Base-by-base conservation (phyloP, 2,329 filamentous ascomycete species). In the Corinectria fuckeliana region DNA sequence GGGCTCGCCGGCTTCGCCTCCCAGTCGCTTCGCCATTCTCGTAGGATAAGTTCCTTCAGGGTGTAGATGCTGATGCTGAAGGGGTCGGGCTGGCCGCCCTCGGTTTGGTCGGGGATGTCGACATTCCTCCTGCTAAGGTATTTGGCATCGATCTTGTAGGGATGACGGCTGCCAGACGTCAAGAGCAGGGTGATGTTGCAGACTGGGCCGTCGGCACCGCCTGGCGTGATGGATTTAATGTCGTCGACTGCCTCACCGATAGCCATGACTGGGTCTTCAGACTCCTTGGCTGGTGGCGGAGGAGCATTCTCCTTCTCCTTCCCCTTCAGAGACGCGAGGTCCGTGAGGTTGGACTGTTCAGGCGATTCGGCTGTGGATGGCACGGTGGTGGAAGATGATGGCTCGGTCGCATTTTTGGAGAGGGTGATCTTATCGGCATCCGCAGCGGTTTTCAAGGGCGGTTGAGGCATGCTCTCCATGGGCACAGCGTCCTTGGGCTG, bases 11-110 rank as follows among this genome's bases (percentile, higher is more conserved):
- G 94, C 71, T 91, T 89, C 14, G 88, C 80, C 71, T 97, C 93
- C 94, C 94, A 97, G 73, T 97, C 92, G 69, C 88, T 89, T 67
- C 92, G 85, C 94, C 94, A 98, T 75, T 97, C 93, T 69, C 92
- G 85, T 80, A 95, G 85, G 73, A 98, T 97, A 72, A 97, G 80
- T 78, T 97, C 93, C 77, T 97, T 97, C 65, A 98, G 80, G 3
- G 92, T 96, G 74, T 97, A 97, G 50, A 97, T 90, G 67, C 91
- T 96, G 77, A 98, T 92, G 72, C 89, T 91, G 73, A 92, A 93
- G 1, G 93, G 93, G 72, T 97, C 92, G 64, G 85, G 83, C 61
- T 77, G 82, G 28, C 87, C 88, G 23, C 76, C 74, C 58, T 84
- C 82, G 9, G 82, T 85, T 65, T 85, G 77, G 28, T 89, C 88